Evolutionary conservation across 345 rosid genomes (phyloP).

Genomic region (Mangifera indica): DNA sequence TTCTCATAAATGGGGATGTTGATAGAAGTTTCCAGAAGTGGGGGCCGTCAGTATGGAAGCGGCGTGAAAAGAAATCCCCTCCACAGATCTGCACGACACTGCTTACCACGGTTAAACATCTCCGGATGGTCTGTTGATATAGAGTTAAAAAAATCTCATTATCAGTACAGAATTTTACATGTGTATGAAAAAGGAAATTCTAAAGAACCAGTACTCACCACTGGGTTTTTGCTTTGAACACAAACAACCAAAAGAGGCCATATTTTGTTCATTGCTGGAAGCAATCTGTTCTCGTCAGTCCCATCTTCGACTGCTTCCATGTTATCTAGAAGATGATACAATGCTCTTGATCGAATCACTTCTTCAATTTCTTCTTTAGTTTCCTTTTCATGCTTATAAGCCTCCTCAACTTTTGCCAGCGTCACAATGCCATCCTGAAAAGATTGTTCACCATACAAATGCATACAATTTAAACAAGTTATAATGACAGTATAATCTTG

Average conservation of each 20-base stretch:
- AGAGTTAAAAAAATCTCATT: conserved; percentile 9
- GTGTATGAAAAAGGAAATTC: neutral
- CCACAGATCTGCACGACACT: conserved; percentile 64
- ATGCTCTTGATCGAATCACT: conserved; percentile 47
- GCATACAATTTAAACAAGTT: neutral
- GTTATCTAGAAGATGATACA: conserved; percentile 63
- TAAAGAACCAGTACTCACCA: conserved; percentile 39
- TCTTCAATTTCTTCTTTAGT: conserved; percentile 70
- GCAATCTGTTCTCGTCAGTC: conserved; percentile 75
- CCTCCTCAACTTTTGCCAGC: conserved; percentile 80
- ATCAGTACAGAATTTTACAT: neutral
- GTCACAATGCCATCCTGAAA: conserved; percentile 65
- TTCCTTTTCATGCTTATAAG: conserved; percentile 61
- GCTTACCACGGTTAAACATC: conserved; percentile 58
- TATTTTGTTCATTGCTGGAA: conserved; percentile 86
- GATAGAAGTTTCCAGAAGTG: conserved; percentile 85
- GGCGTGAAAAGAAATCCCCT: conserved; percentile 93
- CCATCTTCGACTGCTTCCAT: conserved; percentile 59
- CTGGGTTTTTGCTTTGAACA: conserved; percentile 55
- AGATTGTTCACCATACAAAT: conserved; percentile 8
- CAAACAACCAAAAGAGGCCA: conserved; percentile 86
- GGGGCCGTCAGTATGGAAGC: conserved; percentile 67
- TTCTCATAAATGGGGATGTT: conserved; percentile 60
- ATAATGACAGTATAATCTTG: too few relatives aligned
- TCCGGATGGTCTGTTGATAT: conserved; percentile 56